Evolutionary conservation across 2,329 filamentous ascomycete species (phyloP), one percentile per base, ranked within the genome.

Genomic region (Zopfia rhizophila): DNA sequence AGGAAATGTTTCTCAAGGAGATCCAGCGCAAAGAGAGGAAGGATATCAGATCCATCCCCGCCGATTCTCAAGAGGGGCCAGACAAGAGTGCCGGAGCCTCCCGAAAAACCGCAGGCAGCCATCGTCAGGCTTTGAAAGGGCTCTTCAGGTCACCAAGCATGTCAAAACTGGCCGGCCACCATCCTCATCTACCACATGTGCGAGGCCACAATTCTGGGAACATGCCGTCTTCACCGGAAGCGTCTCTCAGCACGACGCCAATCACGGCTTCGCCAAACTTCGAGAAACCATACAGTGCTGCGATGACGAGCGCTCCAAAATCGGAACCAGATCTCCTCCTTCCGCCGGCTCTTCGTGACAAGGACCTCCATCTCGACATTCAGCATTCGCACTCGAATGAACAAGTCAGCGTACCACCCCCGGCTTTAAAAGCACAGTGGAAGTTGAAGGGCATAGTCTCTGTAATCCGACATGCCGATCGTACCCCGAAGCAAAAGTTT

Each of bases 401-500:
- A 13, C 36, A 57, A 19, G 52, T 66, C 19, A 57, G 64, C 19
- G 65, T 78, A 3, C 79, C 78, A 5, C 75, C 78, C 4, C 78
- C 78, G 23, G 75, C 76, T 3, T 89, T 88, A 0, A 97, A 97
- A 63, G 91, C 96, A 65, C 91, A 94, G 8, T 99, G 94, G 94
- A 97, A 96, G 71, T 78, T 99, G 39, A 99, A 99, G 74, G 94
- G 94, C 10, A 92, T 99, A 75, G 93, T 99, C 0, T 93, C 92
- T 2, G 94, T 99, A 12, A 91, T 99, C 56, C 86, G 94, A 19
- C 94, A 99, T 72, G 95, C 95, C 3, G 94, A 99, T 74, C 88
- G 94, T 45, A 99, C 94, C 1, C 94, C 94, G 2, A 99, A 99
- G 75, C 94, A 99, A 65, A 99, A 99, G 70, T 97, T 97, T 80